Percentiles rank a stretch among this genome's conserved stretches.
Evolutionary conservation across 371 early-diverging fungal genomes (phyloP).

Genomic region (Mortierella sp.): DNA sequence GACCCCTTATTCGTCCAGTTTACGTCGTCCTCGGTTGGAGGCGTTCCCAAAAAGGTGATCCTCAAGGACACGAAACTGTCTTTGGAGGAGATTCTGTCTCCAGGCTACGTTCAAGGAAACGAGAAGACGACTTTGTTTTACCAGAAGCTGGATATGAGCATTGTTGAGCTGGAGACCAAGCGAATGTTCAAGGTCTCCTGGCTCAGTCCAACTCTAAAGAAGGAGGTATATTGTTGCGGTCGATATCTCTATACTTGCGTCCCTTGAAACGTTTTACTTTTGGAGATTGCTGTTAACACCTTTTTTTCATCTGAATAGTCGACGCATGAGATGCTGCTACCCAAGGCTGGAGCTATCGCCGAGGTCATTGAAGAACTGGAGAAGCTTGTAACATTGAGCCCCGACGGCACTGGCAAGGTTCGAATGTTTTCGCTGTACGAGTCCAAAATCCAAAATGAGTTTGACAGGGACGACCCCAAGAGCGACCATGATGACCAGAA

Average conservation of each 20-base stretch:
- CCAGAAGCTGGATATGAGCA: slow-evolving; percentile 86
- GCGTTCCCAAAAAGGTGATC: slow-evolving; percentile 63
- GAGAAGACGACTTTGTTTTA: slow-evolving; percentile 70
- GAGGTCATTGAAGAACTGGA: slow-evolving; percentile 72
- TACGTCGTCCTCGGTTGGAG: slow-evolving; percentile 59
- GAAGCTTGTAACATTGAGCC: slow-evolving; percentile 62
- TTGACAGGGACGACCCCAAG: slow-evolving; percentile 58
- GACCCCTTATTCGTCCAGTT: slow-evolving; percentile 82
- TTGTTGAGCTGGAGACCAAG: slow-evolving; percentile 88
- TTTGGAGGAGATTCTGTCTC: slow-evolving; percentile 75
- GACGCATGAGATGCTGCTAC: slow-evolving; percentile 68
- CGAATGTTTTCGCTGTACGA: slow-evolving; percentile 62
- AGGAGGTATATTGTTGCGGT: slow-evolving; percentile 57
- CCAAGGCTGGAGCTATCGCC: slow-evolving; percentile 67
- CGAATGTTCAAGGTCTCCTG: slow-evolving; percentile 70
- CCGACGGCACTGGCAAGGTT: slow-evolving; percentile 49
- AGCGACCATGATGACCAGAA: slow-evolving; percentile 43
- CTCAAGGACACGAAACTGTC: slow-evolving; percentile 63
- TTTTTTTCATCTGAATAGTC: slow-evolving; percentile 37
- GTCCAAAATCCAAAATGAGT: slow-evolving; percentile 61
- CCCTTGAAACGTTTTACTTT: not conserved
- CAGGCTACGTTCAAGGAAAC: slow-evolving; percentile 32
- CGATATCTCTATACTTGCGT: not conserved
- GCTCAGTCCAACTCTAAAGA: slow-evolving; percentile 66
- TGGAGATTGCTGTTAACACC: slow-evolving; percentile 18